Base-by-base conservation (phyloP, 2,329 filamentous ascomycete species). In the Raffaelea deltoideospora region DNA sequence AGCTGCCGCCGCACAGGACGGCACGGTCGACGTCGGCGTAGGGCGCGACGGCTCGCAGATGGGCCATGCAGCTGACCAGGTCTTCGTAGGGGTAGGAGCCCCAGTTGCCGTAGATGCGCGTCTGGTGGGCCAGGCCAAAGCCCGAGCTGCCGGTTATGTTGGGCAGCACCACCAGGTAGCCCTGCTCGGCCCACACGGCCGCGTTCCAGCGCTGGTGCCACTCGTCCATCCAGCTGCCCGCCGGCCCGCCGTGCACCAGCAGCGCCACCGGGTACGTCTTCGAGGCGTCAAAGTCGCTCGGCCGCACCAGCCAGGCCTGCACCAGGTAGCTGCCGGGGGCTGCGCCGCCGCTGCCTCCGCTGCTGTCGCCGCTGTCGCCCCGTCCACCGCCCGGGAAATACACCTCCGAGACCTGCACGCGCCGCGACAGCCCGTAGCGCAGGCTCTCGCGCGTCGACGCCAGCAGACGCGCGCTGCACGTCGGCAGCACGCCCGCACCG, bases 111-210 rank as follows among this genome's bases (percentile, higher is more conserved):
- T 60, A 55, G 34, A 74, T 63, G 41, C 43, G 47, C 28, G 50
- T 43, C 2, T 49, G 41, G 26, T 60, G 57, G 0, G 55, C 53
- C 9, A 50, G 56, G 1, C 72, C 72, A 40, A 70, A 77, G 1
- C 70, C 68, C 3, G 60, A 62, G 38, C 67, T 72, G 17, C 71
- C 72, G 0, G 68, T 68, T 3, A 72, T 64, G 43, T 76, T 75
- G 4, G 72, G 72, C 6, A 63, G 56, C n/a, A 76, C 55, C 2
- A 74, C 64, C 10, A 75, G 55, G 41, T 75, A 76, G 9, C 72
- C 72, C 47, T 76, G 67, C 45, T 74, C 68, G 4, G 71, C 72
- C 54, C 69, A 76, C 3, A 69, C 54, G 1, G 64, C 63, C 1
- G 61, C 56, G 41, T 75, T 73, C 63, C 63, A 69, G 43, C 40